Evolutionary conservation across 805 yeast genomes (phyloP).

Genomic region (Candida golubevii): DNA sequence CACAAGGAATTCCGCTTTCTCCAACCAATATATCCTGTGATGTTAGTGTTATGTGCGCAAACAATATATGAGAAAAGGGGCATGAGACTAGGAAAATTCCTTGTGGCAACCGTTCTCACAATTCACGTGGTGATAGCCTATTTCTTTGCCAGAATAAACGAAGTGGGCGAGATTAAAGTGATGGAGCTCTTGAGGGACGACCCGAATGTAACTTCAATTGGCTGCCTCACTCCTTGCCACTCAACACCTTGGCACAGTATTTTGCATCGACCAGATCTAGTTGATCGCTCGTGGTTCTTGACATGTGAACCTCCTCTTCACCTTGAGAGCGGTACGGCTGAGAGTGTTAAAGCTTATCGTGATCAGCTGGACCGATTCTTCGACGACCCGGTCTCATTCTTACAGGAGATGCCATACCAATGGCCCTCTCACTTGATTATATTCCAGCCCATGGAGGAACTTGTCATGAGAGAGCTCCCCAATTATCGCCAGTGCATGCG

Average conservation of each 20-base stretch:
- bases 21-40: conserved; percentile 76
- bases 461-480: conserved; percentile 39
- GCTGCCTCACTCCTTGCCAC: conserved; percentile 93
- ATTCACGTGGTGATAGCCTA: conserved; percentile 41
- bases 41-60: conserved; percentile 48
- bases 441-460: conserved; percentile 58
- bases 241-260: conserved; percentile 94
- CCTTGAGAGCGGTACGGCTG: conserved; percentile 19
- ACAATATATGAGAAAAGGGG: not conserved
- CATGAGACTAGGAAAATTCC: not conserved
- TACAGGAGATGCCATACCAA: conserved; percentile 28
- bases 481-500: conserved; percentile 46
- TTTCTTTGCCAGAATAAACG: conserved; percentile 67
- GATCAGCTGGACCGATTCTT: conserved; percentile 89
- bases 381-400: conserved; percentile 55
- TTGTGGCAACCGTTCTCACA: conserved; percentile 15
- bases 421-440: conserved; percentile 64
- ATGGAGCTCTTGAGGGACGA: conserved; percentile 46
- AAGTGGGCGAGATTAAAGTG: conserved; percentile 78
- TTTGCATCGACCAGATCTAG: conserved; percentile 53
- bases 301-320: conserved; percentile 89
- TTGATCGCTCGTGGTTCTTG: conserved; percentile 57
- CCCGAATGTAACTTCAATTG: conserved; percentile 48
- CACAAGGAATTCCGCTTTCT: conserved; percentile 93
- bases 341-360: conserved; percentile 44